Evolutionary conservation across 108 stramenopile species (phyloP), one percentile per base, ranked within the genome.

Genomic region (Cylindrotheca closterium): DNA sequence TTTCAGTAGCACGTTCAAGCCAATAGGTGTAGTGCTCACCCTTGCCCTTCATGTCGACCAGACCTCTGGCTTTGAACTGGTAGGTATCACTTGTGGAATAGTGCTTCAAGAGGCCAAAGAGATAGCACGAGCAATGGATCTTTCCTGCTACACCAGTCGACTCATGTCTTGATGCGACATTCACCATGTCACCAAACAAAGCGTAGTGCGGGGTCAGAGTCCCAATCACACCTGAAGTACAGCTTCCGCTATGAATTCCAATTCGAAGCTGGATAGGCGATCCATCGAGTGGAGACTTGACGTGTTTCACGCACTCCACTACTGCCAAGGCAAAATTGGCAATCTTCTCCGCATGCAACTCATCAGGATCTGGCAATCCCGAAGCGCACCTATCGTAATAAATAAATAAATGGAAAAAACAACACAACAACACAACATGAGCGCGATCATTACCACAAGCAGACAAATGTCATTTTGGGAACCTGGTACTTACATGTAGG

Each of bases 171-270:
- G 75, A 37, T 4, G 83, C 31, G 21, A 72, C 70, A 49, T 81
- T 85, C 8, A 85, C 84, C 10, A 80, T 74, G 25, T 85, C 84
- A 25, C 83, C 83, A 76, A 84, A 80, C n/a, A 84, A 30, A 47
- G 73, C 63, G 51, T 75, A 82, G 2, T 60, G 50, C 1, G 68
- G 74, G 54, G 61, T 79, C 51, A 22, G n/a, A 4, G 23, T 22
- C 5, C 51, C 51, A 5, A 51, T 22, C n/a, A 51, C 23, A 10
- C 51, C 51, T 22, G 21, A 22, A 21, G 51, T 22, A 21, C 51
- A 51, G 23, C 21, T 4, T 51, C 51, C 51, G 5, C 21, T 51
- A 21, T 51, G 51, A 51, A 51, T 51, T 7, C 51, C 51, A 21
- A 51, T n/a, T 51, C 51, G 51, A n/a, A 75, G 29, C 26, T 70